A percentile compares a stretch with the other conserved stretches of the same genome.
Conservation (phyloP, 306 rosid genomes). For the Pyrus bretschneideri region DNA sequence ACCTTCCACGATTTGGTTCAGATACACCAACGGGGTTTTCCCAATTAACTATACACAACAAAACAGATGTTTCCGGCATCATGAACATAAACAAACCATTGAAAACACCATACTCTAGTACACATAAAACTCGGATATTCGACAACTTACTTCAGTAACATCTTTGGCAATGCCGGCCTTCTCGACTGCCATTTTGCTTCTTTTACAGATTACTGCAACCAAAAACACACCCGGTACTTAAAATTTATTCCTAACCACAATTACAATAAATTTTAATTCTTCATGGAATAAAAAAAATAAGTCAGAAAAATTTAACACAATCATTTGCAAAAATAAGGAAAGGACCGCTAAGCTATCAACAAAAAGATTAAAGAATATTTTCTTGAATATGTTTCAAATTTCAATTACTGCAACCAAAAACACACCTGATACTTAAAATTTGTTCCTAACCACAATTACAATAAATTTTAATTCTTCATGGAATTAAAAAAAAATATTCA, state of each 20-base stretch:
- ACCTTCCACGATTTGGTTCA: conserved; percentile 49
- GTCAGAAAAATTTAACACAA: background rate
- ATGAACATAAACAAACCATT: conserved; percentile 13
- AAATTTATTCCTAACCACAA: background rate
- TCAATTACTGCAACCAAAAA: conserved; percentile 20
- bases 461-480: background rate
- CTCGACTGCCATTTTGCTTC: conserved; percentile 42
- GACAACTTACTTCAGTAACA: conserved; percentile 56
- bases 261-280: background rate
- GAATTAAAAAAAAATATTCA: background rate
- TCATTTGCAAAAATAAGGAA: background rate
- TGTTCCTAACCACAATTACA: background rate
- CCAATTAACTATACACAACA: conserved; percentile 48
- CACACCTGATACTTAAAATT: background rate
- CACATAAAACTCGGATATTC: background rate
- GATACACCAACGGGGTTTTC: conserved; percentile 74
- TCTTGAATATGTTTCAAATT: background rate
- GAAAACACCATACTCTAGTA: background rate
- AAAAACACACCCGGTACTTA: background rate
- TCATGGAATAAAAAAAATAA: background rate
- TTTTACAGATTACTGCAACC: conserved; percentile 27
- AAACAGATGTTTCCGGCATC: background rate
- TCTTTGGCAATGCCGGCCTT: conserved; percentile 58
- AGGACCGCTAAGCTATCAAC: background rate
- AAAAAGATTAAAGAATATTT: no score